A percentile compares a stretch with the other conserved stretches of the same genome.
Conservation (phyloP, 2,329 filamentous ascomycete species). For the Trematosphaeria pertusa region DNA sequence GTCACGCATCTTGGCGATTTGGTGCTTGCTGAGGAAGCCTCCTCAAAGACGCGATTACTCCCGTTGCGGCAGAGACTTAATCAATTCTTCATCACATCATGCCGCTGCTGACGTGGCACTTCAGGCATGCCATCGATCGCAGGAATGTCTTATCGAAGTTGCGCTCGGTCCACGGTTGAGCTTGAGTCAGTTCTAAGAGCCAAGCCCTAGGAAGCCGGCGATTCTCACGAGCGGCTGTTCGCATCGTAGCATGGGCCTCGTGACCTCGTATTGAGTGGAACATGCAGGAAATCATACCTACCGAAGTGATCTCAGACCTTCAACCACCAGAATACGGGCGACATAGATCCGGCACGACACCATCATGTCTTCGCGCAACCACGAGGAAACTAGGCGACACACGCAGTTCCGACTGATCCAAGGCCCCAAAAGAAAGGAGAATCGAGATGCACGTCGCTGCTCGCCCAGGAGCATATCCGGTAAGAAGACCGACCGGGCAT, state of each 20-base stretch:
- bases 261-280: conserved; percentile 10
- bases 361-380: too few relatives aligned
- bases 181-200: conserved; percentile 7
- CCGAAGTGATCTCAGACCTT: background rate
- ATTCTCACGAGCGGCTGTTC: conserved; percentile 1
- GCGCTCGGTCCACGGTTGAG: background rate
- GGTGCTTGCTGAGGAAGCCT: conserved; percentile 13
- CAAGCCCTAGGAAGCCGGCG: conserved; percentile 1
- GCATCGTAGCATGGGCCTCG: conserved; percentile 10
- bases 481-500: background rate
- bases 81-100: conserved; percentile 12
- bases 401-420: background rate
- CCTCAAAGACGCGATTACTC: conserved; percentile 7
- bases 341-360: too few relatives aligned
- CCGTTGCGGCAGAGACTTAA: conserved; percentile 15
- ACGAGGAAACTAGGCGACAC: background rate
- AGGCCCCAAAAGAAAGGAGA: conserved; percentile 1
- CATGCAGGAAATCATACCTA: conserved; percentile 2
- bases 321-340: background rate
- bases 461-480: background rate
- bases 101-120: conserved; percentile 19
- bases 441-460: background rate
- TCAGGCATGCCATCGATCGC: background rate
- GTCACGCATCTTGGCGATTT: conserved; percentile 12
- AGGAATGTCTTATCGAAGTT: background rate